phyloP scores from a whole-genome alignment of 1,139 yeast genomes.

The Eremothecium coryli region DNA sequence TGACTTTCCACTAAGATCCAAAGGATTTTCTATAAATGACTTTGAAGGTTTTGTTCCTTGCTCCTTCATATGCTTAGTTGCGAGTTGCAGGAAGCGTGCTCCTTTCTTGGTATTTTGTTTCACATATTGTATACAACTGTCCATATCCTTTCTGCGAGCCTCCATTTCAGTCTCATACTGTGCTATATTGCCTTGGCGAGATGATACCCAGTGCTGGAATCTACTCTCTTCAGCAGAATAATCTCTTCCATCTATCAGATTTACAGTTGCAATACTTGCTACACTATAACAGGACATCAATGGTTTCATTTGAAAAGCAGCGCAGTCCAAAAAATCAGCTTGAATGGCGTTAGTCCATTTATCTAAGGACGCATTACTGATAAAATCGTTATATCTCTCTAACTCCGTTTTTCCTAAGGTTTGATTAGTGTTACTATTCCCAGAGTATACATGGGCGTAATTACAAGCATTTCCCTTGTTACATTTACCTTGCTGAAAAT shows the following conservation, averaged over 20 bases:
- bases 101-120: constrained; percentile 39
- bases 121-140: constrained; percentile 36
- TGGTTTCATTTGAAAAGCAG: constrained; percentile 17
- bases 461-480: constrained; percentile 35
- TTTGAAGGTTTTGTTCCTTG: constrained; percentile 25
- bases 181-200: constrained; percentile 31
- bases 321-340: constrained; percentile 25
- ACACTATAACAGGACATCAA: constrained; percentile 34
- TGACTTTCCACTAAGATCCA: constrained; percentile 22
- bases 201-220: constrained; percentile 40
- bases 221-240: constrained; percentile 50
- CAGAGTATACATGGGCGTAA: constrained; percentile 33
- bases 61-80: constrained; percentile 33
- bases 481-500: constrained; percentile 34
- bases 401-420: constrained; percentile 9
- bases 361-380: constrained; percentile 15
- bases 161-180: constrained; percentile 36
- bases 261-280: constrained; percentile 33
- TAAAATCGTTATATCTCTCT: constrained; percentile 17
- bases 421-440: constrained; percentile 9
- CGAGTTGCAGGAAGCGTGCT: constrained; percentile 47
- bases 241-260: constrained; percentile 45
- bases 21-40: constrained; percentile 36
- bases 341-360: constrained; percentile 25
- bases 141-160: constrained; percentile 41